Evolutionary conservation across 164 flowering plant species (phyloP).

Genomic region (Piper longum): DNA sequence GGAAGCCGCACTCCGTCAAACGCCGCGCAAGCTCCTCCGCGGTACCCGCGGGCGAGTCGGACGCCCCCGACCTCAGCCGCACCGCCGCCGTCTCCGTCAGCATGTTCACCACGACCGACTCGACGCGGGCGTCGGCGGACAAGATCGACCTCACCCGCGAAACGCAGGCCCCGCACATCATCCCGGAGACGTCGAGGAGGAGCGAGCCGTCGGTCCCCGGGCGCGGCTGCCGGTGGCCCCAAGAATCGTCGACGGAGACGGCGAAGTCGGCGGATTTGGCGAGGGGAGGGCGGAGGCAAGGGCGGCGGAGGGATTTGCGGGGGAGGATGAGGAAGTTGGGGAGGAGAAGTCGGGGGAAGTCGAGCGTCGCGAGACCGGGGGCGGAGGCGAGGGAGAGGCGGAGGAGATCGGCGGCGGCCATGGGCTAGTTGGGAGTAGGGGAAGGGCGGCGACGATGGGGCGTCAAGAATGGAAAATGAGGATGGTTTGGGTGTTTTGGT

Average conservation of each 20-base stretch:
- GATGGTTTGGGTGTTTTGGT: too few relatives aligned
- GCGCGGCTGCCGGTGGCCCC: neutral
- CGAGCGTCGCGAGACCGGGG: constrained; percentile 10
- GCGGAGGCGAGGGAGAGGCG: constrained; percentile 17
- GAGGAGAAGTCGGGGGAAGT: neutral
- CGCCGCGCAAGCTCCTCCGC: constrained; percentile 54
- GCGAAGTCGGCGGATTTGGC: constrained; percentile 23
- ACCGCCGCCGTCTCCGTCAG: constrained; percentile 85
- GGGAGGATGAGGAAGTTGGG: constrained; percentile 7
- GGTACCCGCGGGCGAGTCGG: constrained; percentile 12
- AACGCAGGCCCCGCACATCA: constrained; percentile 98
- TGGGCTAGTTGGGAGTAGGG: neutral
- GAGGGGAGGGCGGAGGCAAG: neutral
- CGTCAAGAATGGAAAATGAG: too few relatives aligned
- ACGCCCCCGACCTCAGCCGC: constrained; percentile 27
- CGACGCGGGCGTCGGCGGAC: constrained; percentile 66
- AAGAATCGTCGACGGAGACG: constrained; percentile 5
- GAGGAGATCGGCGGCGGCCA: constrained; percentile 20
- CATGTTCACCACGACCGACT: constrained; percentile 73
- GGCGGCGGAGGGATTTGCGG: constrained; percentile 1
- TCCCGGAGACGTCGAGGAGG: constrained; percentile 75
- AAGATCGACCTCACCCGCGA: constrained; percentile 71
- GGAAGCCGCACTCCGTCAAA: constrained; percentile 71
- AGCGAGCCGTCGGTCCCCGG: constrained; percentile 15
- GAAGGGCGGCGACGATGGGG: too few relatives aligned